These are phyloP conservation scores for Boletus bicolor DNA, from an alignment of 768 basidiomycete genomes.

Conservation along the genomic window DNA sequence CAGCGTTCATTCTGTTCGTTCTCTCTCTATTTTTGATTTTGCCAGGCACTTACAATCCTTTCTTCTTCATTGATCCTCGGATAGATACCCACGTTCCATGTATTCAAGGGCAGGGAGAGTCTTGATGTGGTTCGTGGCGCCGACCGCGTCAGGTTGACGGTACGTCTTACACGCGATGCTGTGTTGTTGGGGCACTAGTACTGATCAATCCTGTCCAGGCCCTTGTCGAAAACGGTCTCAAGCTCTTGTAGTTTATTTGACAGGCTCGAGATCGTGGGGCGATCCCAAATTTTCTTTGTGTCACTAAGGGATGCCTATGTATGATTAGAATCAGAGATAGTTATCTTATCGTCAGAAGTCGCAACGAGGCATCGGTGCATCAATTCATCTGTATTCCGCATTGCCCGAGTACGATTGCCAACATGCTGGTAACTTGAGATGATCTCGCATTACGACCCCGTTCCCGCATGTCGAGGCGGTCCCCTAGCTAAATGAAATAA, in stretches of 20 bases:
- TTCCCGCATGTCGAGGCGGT: neutral
- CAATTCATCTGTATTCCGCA: neutral
- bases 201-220: neutral
- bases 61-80: too few relatives aligned
- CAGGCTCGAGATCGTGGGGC: too few relatives aligned
- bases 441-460: neutral
- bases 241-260: neutral
- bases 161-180: neutral
- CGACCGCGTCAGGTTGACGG: neutral
- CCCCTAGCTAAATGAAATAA: neutral
- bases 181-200: neutral
- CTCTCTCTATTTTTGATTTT: too few relatives aligned
- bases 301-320: neutral
- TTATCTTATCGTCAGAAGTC: neutral
- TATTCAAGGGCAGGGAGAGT: neutral
- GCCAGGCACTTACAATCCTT: neutral
- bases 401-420: neutral
- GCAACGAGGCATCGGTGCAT: neutral
- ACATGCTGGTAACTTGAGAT: neutral
- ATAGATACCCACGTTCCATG: slow-evolving; percentile 23
- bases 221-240: neutral
- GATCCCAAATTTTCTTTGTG: too few relatives aligned
- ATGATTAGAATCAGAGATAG: neutral
- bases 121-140: slow-evolving; percentile 2
- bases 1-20: slow-evolving; percentile 51